phyloP scores from a whole-genome alignment of 2,329 filamentous ascomycete species.

The Diaporthe destruens region DNA sequence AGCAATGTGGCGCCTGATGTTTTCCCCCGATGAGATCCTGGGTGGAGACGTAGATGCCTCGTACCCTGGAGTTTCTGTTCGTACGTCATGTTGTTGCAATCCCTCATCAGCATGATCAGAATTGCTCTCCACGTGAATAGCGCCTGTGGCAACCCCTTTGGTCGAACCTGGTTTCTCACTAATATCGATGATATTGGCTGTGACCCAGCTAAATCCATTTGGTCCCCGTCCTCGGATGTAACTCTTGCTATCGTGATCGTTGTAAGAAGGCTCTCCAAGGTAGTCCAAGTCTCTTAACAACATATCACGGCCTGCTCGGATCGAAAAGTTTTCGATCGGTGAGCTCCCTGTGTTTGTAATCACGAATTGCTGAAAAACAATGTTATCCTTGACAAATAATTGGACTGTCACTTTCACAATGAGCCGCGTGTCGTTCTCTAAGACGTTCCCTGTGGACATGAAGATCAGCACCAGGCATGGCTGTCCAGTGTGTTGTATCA shows the following conservation, averaged over 20 bases:
- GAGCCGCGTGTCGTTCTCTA: too few relatives aligned
- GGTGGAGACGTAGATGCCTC: too few relatives aligned
- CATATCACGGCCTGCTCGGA: not conserved
- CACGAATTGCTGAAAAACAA: slow-evolving; percentile 15
- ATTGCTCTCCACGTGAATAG: too few relatives aligned
- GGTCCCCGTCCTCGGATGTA: not conserved
- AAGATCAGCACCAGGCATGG: too few relatives aligned
- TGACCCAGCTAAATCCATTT: not conserved
- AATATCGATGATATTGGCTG: not conserved
- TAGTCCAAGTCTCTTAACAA: slow-evolving; percentile 17
- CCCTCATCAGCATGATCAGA: too few relatives aligned
- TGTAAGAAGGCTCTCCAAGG: not conserved
- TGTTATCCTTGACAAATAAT: slow-evolving; percentile 9
- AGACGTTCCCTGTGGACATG: not conserved
- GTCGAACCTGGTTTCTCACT: not conserved
- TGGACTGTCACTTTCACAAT: not conserved
- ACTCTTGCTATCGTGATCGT: not conserved
- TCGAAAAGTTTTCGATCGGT: not conserved
- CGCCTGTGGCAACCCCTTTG: too few relatives aligned
- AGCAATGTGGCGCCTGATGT: too few relatives aligned
- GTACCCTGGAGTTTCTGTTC: too few relatives aligned
- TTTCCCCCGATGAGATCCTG: too few relatives aligned
- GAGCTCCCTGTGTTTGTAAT: not conserved
- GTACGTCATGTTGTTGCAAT: too few relatives aligned
- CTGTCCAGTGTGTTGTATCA: too few relatives aligned